These are phyloP conservation scores for Sphaerobolus stellatus DNA, from an alignment of 1,284 basidiomycete species.

Conservation along the genomic window DNA sequence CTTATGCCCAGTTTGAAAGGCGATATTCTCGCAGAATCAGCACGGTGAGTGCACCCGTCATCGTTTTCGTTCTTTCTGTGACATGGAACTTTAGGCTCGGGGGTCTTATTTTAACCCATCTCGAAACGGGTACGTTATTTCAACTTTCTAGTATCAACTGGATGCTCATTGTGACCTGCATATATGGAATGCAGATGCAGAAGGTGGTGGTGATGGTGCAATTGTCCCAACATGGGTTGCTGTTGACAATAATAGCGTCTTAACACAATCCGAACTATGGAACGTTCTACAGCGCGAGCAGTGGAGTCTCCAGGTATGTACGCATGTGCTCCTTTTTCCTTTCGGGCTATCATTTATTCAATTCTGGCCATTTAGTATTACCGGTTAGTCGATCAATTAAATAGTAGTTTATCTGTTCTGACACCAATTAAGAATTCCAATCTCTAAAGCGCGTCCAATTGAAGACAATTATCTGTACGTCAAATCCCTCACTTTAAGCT, in stretches of 20 bases:
- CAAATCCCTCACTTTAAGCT: not conserved
- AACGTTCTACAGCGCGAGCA: slow-evolving; percentile 75
- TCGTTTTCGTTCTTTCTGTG: slow-evolving; percentile 5
- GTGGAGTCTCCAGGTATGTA: slow-evolving; percentile 84
- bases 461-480: slow-evolving; percentile 47
- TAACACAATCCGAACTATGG: slow-evolving; percentile 89
- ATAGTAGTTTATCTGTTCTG: not conserved
- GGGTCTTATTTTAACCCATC: slow-evolving; percentile 91
- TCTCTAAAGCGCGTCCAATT: slow-evolving; percentile 85
- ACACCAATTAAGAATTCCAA: slow-evolving; percentile 72
- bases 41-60: slow-evolving; percentile 50
- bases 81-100: slow-evolving; percentile 60
- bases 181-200: slow-evolving; percentile 36
- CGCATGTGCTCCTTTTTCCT: not conserved
- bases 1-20: slow-evolving; percentile 57
- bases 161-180: not conserved
- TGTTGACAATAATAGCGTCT: slow-evolving; percentile 82
- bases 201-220: slow-evolving; percentile 73
- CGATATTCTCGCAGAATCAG: slow-evolving; percentile 91
- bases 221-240: slow-evolving; percentile 95
- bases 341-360: not conserved
- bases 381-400: slow-evolving; percentile 39
- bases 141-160: slow-evolving; percentile 1
- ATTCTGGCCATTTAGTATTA: slow-evolving; percentile 51
- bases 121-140: slow-evolving; percentile 66